phyloP scores from a whole-genome alignment of 805 yeast species.

The Nakazawaea sp. region DNA sequence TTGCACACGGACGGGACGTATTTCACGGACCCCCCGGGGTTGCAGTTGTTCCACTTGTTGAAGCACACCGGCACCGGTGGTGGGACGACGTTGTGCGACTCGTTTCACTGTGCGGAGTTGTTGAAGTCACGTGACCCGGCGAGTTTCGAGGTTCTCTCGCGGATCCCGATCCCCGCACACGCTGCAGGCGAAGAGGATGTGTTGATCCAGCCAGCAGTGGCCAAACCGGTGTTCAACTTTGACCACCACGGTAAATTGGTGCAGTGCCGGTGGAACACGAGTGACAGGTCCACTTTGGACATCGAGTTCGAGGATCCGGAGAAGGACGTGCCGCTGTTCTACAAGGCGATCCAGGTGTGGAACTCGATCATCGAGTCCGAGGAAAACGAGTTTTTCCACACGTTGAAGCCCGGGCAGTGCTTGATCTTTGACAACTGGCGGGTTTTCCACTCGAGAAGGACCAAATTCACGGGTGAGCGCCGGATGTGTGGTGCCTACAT shows the following conservation, averaged over 20 bases:
- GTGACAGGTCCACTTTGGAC: slow-evolving; percentile 60
- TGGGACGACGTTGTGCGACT: slow-evolving; percentile 59
- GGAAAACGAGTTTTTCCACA: slow-evolving; percentile 46
- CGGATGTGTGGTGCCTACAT: slow-evolving; percentile 70
- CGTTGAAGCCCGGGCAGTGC: slow-evolving; percentile 57
- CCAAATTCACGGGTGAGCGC: slow-evolving; percentile 59
- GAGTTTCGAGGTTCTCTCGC: slow-evolving; percentile 41
- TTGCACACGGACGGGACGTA: slow-evolving; percentile 72
- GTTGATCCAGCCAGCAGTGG: slow-evolving; percentile 49
- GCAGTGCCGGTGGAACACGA: slow-evolving; percentile 67
- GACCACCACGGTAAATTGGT: slow-evolving; percentile 41
- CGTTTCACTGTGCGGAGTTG: slow-evolving; percentile 51
- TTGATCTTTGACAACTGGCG: slow-evolving; percentile 71
- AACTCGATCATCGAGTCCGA: slow-evolving; percentile 39
- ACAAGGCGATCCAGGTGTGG: slow-evolving; percentile 55
- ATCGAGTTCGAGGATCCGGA: slow-evolving; percentile 31
- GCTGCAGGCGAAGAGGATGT: slow-evolving; percentile 66
- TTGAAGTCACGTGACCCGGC: slow-evolving; percentile 41
- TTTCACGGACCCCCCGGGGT: slow-evolving; percentile 68
- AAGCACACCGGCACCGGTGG: slow-evolving; percentile 61
- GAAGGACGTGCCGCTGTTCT: slow-evolving; percentile 43
- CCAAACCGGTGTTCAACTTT: slow-evolving; percentile 54
- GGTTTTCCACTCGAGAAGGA: slow-evolving; percentile 61
- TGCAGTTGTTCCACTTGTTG: slow-evolving; percentile 61
- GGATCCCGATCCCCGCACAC: slow-evolving; percentile 56